Conservation (phyloP, 2,329 filamentous ascomycete species). For the Pseudogymnoascus sp. region DNA sequence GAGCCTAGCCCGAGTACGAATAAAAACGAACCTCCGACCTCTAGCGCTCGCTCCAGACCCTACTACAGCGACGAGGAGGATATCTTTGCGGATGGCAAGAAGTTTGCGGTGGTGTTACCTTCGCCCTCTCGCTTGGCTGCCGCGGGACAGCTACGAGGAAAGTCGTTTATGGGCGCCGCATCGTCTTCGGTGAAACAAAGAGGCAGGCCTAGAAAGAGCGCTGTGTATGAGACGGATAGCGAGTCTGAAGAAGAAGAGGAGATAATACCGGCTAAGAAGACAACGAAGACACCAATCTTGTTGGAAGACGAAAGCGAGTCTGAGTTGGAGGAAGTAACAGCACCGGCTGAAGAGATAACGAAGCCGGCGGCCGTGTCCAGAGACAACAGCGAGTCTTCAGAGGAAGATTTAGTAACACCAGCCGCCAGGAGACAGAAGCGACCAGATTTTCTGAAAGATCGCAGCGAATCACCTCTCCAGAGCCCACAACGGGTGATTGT, state of each 20-base stretch:
- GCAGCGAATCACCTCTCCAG: background rate
- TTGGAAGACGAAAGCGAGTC: background rate
- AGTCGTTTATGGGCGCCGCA: background rate
- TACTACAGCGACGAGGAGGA: background rate
- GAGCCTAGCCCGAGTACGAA: background rate
- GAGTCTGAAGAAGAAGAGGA: background rate
- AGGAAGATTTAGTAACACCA: background rate
- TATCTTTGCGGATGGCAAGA: background rate
- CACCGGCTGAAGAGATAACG: background rate
- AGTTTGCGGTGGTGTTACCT: background rate
- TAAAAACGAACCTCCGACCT: background rate
- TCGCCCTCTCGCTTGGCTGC: background rate
- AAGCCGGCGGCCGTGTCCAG: background rate
- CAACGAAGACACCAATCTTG: background rate
- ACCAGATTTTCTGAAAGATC: background rate
- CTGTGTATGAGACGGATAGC: background rate
- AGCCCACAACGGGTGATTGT: background rate
- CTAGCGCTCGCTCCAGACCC: background rate
- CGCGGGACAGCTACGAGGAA: background rate
- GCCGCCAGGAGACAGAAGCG: background rate
- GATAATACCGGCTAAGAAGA: background rate
- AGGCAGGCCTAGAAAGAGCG: background rate
- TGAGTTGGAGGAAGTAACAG: background rate
- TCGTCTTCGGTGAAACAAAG: background rate
- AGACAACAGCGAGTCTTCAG: background rate